These are phyloP conservation scores for Rubia balearica DNA, from an alignment of 305 asterid genomes.

Conservation along the genomic window DNA sequence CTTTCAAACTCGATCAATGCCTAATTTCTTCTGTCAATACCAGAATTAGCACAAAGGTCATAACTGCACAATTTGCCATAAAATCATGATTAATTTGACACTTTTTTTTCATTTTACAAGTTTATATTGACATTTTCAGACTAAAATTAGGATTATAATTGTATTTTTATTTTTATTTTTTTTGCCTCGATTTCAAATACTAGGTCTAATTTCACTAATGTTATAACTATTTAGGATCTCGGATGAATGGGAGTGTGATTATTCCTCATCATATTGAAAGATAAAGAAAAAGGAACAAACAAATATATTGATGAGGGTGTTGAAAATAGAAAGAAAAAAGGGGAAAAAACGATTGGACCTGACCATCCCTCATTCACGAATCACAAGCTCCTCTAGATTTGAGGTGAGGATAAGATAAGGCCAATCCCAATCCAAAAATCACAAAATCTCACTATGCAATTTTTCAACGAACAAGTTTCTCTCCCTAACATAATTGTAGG, in stretches of 20 bases:
- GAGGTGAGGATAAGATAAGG: constrained; percentile 48
- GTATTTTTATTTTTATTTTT: no score
- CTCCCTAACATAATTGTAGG: neutral
- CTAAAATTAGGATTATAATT: no score
- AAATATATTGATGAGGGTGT: constrained; percentile 34
- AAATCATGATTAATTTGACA: no score
- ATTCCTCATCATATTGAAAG: neutral
- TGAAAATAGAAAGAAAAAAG: constrained; percentile 12
- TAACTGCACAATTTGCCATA: no score
- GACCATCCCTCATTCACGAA: constrained; percentile 23
- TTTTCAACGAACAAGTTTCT: neutral
- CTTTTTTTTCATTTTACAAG: no score
- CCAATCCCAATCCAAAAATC: constrained; percentile 25
- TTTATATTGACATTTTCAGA: no score
- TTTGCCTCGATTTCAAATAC: no score
- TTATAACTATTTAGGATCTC: neutral
- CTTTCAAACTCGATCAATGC: no score
- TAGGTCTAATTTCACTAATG: neutral
- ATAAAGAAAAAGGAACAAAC: neutral
- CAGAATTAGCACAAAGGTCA: no score
- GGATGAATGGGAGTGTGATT: neutral
- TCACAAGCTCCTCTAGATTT: constrained; percentile 39
- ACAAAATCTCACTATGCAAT: neutral
- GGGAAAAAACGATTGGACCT: constrained; percentile 36
- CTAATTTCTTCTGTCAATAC: no score